These are phyloP conservation scores for Agapanthus africanus DNA, from an alignment of 106 monocot species.

Conservation along the genomic window DNA sequence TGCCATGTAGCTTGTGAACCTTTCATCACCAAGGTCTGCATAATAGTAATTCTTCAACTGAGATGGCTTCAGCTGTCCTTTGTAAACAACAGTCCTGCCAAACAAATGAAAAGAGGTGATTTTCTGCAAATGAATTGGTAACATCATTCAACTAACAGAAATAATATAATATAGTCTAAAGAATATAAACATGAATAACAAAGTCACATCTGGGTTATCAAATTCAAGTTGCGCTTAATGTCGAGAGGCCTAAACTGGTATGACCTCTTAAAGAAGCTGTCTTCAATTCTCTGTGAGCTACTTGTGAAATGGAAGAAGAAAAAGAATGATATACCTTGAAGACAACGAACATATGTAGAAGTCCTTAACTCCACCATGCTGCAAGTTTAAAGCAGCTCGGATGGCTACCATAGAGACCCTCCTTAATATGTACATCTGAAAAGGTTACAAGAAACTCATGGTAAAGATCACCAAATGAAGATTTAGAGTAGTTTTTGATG, in stretches of 20 bases:
- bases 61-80: slow-evolving; percentile 85
- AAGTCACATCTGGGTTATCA: too few species aligned
- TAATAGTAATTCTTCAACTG: slow-evolving; percentile 83
- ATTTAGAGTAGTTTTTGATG: too few species aligned
- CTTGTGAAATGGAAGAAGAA: neutral
- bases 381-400: slow-evolving; percentile 72
- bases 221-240: too few species aligned
- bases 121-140: too few species aligned
- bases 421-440: slow-evolving; percentile 88
- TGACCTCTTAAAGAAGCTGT: too few species aligned
- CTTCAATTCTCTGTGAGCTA: neutral
- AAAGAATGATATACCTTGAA: slow-evolving; percentile 39
- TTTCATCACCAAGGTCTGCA: slow-evolving; percentile 94
- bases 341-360: slow-evolving; percentile 96
- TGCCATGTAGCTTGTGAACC: slow-evolving; percentile 96
- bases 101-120: too few species aligned
- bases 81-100: slow-evolving; percentile 92
- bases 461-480: neutral
- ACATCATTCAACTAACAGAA: neutral
- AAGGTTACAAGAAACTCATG: neutral
- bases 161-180: neutral
- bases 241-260: neutral
- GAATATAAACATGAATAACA: too few species aligned
- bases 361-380: slow-evolving; percentile 71
- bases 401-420: slow-evolving; percentile 82